These are phyloP conservation scores for Musa schizocarpa DNA, from an alignment of 176 grass and related monocot genomes.

Conservation along the genomic window DNA sequence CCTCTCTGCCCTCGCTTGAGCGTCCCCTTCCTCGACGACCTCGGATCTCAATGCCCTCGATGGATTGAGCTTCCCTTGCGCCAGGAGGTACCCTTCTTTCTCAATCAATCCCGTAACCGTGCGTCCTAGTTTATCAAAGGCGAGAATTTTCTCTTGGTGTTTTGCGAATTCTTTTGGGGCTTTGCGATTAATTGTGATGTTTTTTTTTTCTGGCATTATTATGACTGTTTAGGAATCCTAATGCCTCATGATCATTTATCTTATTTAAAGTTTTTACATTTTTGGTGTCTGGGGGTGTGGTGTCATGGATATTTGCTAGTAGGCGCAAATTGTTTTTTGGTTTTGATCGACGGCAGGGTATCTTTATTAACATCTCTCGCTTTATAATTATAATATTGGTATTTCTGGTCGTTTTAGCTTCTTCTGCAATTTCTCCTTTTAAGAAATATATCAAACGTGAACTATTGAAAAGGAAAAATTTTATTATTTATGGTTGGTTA, in stretches of 20 bases:
- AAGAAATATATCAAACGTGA: no score
- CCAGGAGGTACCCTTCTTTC: not conserved
- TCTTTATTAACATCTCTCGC: no score
- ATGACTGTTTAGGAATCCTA: not conserved
- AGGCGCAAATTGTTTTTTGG: not conserved
- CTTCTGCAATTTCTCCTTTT: no score
- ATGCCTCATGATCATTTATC: not conserved
- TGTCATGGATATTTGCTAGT: not conserved
- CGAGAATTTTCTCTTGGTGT: not conserved
- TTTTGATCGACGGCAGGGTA: no score
- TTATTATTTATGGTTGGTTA: no score
- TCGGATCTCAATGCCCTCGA: not conserved
- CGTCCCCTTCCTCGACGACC: not conserved
- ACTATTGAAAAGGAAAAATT: no score
- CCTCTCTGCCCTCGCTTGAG: not conserved
- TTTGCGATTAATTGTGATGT: not conserved
- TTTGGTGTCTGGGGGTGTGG: not conserved
- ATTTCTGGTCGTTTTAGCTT: no score
- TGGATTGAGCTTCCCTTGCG: not conserved
- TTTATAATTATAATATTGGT: no score
- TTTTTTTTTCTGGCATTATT: no score
- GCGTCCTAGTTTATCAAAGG: not conserved
- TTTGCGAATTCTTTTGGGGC: not conserved
- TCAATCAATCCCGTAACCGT: no score
- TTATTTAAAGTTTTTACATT: not conserved